Evolutionary conservation across 176 grass and related monocot species (phyloP).

Genomic region (Saccharum spontaneum): DNA sequence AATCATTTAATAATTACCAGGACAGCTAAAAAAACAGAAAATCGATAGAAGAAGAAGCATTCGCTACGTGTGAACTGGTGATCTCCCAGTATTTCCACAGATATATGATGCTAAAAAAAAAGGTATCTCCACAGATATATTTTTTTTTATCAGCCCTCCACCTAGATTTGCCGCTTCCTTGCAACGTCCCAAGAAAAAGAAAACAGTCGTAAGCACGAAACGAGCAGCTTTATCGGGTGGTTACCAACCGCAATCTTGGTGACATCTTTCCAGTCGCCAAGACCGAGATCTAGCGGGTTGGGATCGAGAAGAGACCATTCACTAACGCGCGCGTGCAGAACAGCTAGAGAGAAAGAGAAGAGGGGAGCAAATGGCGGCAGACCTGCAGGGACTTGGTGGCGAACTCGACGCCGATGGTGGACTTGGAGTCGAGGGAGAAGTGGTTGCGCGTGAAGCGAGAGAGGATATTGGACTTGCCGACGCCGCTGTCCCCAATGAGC

Average conservation of each 20-base stretch:
- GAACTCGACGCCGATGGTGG: slow-evolving; percentile 90
- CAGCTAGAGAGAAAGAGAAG: neutral
- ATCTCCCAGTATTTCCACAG: neutral
- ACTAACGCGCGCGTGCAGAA: neutral
- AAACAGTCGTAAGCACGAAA: neutral
- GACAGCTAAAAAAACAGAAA: neutral
- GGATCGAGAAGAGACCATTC: slow-evolving; percentile 20
- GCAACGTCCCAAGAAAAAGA: neutral
- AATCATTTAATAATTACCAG: neutral
- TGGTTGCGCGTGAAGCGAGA: slow-evolving; percentile 86
- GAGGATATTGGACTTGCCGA: slow-evolving; percentile 88
- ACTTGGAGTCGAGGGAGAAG: slow-evolving; percentile 88
- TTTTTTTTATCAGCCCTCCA: neutral
- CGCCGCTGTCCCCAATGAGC: slow-evolving; percentile 84
- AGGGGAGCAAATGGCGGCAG: neutral
- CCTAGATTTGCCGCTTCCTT: neutral
- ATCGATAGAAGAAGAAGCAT: slow-evolving; percentile 17
- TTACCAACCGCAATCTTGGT: neutral
- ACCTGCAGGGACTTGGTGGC: slow-evolving; percentile 82
- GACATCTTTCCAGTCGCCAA: slow-evolving; percentile 29
- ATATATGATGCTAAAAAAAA: too few species aligned
- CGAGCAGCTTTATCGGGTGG: neutral
- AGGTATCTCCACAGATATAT: too few species aligned
- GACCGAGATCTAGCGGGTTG: slow-evolving; percentile 20
- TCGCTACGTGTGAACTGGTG: neutral